phyloP scores from a whole-genome alignment of 139 green algal species.

The Chlamydomonas sphaeroides region DNA sequence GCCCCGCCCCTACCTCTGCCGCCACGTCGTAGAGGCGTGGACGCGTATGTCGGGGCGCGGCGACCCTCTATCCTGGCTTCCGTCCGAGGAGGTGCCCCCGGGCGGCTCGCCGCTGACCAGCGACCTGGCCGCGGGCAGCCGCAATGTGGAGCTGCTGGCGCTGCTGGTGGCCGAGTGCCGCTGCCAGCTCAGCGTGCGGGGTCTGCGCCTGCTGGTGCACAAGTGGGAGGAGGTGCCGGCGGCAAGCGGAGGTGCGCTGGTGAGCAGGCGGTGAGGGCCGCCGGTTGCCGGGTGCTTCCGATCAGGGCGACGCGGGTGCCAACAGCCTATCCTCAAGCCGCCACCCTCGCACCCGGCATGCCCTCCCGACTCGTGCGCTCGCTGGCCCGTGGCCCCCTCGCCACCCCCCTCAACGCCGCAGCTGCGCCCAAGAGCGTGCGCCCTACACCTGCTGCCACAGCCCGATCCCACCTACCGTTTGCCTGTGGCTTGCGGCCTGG shows the following conservation, averaged over 20 bases:
- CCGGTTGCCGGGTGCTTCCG: not conserved
- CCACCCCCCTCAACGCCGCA: too few relatives aligned
- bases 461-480: too few relatives aligned
- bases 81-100: not conserved
- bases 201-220: slow-evolving; percentile 11
- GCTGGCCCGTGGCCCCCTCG: too few relatives aligned
- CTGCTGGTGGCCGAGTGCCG: slow-evolving; percentile 10
- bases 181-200: slow-evolving; percentile 12
- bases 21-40: not conserved
- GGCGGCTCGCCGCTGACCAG: not conserved
- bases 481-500: too few relatives aligned
- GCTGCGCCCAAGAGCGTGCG: too few relatives aligned
- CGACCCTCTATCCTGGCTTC: slow-evolving; percentile 6
- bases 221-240: slow-evolving; percentile 22
- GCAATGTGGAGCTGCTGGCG: slow-evolving; percentile 15
- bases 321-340: too few relatives aligned
- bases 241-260: not conserved
- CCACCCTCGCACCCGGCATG: too few relatives aligned
- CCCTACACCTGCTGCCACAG: too few relatives aligned
- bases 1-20: not conserved
- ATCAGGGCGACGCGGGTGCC: too few relatives aligned
- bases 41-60: not conserved
- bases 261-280: not conserved
- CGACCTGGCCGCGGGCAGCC: not conserved
- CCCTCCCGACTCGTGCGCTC: too few relatives aligned